Evolutionary conservation across 2,329 filamentous ascomycete species (phyloP), one percentile per base, ranked within the genome.

Genomic region (Diaporthe sp.): DNA sequence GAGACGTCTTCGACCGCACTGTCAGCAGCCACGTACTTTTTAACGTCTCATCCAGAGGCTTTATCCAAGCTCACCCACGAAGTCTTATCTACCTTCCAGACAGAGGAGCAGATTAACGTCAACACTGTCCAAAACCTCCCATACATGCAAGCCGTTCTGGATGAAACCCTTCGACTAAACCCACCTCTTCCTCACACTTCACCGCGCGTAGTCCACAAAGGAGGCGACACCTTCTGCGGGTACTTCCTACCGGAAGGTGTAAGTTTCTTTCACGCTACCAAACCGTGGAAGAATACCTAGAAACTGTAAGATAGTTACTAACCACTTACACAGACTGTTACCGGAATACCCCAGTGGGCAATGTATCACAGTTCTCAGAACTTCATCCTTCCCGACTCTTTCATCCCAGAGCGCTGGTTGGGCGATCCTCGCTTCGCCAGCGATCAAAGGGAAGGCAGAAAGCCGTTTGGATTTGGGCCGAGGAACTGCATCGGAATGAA

Each of bases 381-480:
- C 31, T 58, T 58, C 55, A n/a, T 7, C 13, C 17, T 58, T 13
- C 55, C 55, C 7, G 55, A 58, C 9, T 34, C 31, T 4, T 60
- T 60, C 57, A 60, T 60, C 13, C 57, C 57, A 13, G 57, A 60
- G 31, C 57, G 57, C 31, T 60, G 57, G 57, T 9, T 60, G 19
- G 57, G 31, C 7, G 57, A 60, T 3, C 19, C 57, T 39, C 31
- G 57, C 13, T 60, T 60, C 31, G 31, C 31, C 10, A 60, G 2
- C 6, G 57, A 60, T 5, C 28, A 31, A 22, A 58, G 31, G 3
- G 28, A 34, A 37, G 57, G 9, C 57, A 60, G 31, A 9, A 60
- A 60, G 31, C 57, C 19, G 5, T 60, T 37, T 9, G 19, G 31
- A n/a, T 60, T 60, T 39, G 57, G 57, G 12, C 57, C 57, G 3